Evolutionary conservation across 345 rosid genomes (phyloP), one percentile per base, ranked within the genome.

Genomic region (Aquilaria malaccensis): DNA sequence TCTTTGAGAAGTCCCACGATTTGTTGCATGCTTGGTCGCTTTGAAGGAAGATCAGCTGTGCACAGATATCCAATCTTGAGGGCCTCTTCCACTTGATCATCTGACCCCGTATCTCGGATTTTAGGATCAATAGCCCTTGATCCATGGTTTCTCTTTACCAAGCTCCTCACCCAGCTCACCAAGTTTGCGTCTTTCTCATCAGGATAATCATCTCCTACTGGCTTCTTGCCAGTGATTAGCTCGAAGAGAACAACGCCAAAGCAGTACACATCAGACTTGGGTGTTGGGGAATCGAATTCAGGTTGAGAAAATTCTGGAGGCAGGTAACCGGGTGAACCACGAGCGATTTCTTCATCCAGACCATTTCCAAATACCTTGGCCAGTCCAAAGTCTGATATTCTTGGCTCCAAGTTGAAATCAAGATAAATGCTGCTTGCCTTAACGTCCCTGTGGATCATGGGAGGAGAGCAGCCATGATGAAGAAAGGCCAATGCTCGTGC

Each of bases 11-110:
- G 89, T 58, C 98, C 97, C 45, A 93, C 97, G 52, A 93, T 80
- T 74, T 93, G 98, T 58, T 93, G 97, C 88, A 87, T 93, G 76
- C 87, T 93, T 13, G 98, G 98, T 50, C 96, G 84, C 76, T 92
- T 92, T 10, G 75, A 78, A 2, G 96, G 96, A 64, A 83, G 81
- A 45, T 87, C 95, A 11, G 96, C 95, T 0, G 96, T 92, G 80
- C 98, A 92, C 12, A 92, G 87, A 60, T 89, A 89, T 13, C 95
- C 98, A 6, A 89, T 92, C 88, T 87, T 92, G 54, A 92, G 84
- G 61, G 88, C 86, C 72, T 89, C 98, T 73, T 73, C 88, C 84
- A 89, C 81, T 61, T 92, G 89, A 1, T 70, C 69, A 49, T 79
- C 86, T 6, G 77, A 77, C 49, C 89, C 85, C 0, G 95, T 85